Evolutionary conservation across 768 basidiomycete species (phyloP).

Genomic region (Lactarius indigo): DNA sequence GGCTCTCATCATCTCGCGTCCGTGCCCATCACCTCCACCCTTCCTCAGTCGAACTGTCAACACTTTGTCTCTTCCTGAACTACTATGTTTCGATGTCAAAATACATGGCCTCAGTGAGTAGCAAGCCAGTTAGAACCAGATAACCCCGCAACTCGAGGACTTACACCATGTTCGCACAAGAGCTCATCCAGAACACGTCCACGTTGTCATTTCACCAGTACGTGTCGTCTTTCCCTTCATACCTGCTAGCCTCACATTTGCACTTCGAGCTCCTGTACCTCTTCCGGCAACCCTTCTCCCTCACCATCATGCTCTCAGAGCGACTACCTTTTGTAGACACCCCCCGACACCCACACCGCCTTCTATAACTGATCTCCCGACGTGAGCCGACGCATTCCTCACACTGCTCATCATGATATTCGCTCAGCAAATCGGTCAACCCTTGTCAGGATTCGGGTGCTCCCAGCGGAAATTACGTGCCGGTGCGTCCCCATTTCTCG

Average conservation of each 20-base stretch:
- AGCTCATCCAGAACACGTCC: constrained; percentile 92
- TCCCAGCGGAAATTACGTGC: constrained; percentile 23
- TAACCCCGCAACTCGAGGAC: constrained; percentile 72
- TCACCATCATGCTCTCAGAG: constrained; percentile 82
- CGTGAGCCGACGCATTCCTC: constrained; percentile 59
- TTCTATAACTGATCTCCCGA: constrained; percentile 78
- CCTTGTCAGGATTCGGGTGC: too few relatives aligned
- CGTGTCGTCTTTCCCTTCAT: constrained; percentile 43
- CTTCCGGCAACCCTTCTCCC: constrained; percentile 84
- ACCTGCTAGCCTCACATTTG: background rate
- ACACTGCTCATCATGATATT: constrained; percentile 7
- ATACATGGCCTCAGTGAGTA: background rate
- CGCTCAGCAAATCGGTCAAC: background rate
- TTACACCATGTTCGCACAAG: constrained; percentile 92
- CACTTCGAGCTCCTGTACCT: constrained; percentile 81
- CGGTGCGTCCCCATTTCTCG: constrained; percentile 7
- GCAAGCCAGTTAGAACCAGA: background rate
- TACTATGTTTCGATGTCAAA: background rate
- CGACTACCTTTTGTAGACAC: constrained; percentile 77
- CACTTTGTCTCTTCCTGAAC: background rate
- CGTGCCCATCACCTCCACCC: too few relatives aligned
- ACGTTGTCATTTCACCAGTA: constrained; percentile 87
- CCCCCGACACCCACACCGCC: constrained; percentile 88
- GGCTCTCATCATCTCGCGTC: too few relatives aligned
- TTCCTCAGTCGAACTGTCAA: background rate